Conservation (phyloP, 805 yeast genomes). For the Candida patagonica region DNA sequence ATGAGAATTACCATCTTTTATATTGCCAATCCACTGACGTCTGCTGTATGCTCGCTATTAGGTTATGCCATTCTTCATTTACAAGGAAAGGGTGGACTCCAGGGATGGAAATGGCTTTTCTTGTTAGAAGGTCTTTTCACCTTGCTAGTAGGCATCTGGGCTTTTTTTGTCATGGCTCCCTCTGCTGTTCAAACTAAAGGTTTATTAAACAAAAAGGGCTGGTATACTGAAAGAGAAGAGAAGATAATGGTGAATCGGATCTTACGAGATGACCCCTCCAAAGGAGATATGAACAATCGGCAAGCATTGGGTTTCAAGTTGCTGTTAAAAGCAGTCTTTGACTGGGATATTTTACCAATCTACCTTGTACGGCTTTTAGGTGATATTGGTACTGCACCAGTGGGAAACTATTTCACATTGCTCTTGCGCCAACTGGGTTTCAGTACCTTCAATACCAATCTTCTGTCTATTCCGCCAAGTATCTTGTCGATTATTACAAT, state of each 20-base stretch:
- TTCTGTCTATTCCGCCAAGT: slow-evolving; percentile 34
- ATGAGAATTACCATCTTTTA: slow-evolving; percentile 52
- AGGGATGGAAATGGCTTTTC: slow-evolving; percentile 61
- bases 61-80: slow-evolving; percentile 48
- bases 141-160: slow-evolving; percentile 39
- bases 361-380: slow-evolving; percentile 39
- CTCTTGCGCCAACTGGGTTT: slow-evolving; percentile 43
- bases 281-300: slow-evolving; percentile 58
- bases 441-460: slow-evolving; percentile 42
- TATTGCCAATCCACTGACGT: slow-evolving; percentile 43
- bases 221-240: slow-evolving; percentile 48
- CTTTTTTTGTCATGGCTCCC: slow-evolving; percentile 47
- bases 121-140: slow-evolving; percentile 56
- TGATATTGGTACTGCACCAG: slow-evolving; percentile 31
- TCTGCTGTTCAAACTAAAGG: slow-evolving; percentile 38
- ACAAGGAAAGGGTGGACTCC: slow-evolving; percentile 28
- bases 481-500: slow-evolving; percentile 10
- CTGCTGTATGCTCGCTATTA: slow-evolving; percentile 37
- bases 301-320: slow-evolving; percentile 38
- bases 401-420: slow-evolving; percentile 39
- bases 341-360: slow-evolving; percentile 49
- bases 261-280: slow-evolving; percentile 53
- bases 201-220: slow-evolving; percentile 40
- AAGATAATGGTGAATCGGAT: slow-evolving; percentile 49
- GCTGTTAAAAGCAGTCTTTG: slow-evolving; percentile 35